phyloP scores from a whole-genome alignment of 345 rosid genomes.

The Heritiera fomes region DNA sequence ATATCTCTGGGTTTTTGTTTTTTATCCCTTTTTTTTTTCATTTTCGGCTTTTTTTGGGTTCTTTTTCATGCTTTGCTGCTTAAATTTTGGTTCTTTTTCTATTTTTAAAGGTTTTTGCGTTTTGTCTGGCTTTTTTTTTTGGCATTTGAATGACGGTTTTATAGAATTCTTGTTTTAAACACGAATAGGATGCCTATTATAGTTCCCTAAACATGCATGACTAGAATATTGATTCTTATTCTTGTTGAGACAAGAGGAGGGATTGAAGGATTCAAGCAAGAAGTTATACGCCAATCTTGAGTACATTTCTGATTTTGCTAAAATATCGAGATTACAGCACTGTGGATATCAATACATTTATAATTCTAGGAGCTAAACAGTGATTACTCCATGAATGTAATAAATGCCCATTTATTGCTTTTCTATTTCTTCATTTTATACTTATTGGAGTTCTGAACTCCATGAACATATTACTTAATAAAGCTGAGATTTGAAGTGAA shows the following conservation, averaged over 20 bases:
- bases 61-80: slow-evolving; percentile 1
- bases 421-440: neutral
- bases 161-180: neutral
- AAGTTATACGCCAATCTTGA: neutral
- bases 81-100: neutral
- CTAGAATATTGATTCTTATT: neutral
- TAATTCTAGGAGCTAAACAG: neutral
- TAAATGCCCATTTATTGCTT: neutral
- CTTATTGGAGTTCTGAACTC: neutral
- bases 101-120: neutral
- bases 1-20: neutral
- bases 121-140: neutral
- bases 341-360: neutral
- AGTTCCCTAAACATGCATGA: neutral
- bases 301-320: neutral
- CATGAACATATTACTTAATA: neutral
- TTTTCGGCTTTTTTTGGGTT: neutral
- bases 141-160: slow-evolving; percentile 2
- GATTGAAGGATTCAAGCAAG: slow-evolving; percentile 1
- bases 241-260: neutral
- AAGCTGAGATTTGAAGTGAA: neutral
- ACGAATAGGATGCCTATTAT: neutral
- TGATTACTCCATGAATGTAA: slow-evolving; percentile 4
- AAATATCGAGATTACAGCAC: neutral
- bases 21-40: neutral